These are phyloP conservation scores for Wallacemonas sp. DNA, from an alignment of 208 protist species.

Conservation along the genomic window DNA sequence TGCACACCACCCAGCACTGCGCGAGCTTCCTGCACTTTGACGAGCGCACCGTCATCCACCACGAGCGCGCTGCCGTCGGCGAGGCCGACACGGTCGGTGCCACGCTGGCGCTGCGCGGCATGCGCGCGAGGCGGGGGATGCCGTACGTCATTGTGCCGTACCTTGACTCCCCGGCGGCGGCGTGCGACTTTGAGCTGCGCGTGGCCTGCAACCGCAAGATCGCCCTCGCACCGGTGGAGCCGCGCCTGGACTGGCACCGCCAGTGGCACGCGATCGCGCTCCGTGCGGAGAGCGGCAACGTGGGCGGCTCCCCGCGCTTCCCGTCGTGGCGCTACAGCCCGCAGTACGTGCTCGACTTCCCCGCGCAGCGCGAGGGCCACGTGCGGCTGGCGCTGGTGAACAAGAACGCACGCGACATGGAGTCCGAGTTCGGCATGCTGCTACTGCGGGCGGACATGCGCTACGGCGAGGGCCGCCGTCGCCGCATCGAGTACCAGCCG, in stretches of 20 bases:
- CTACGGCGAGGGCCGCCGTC: constrained; percentile 52
- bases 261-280: constrained; percentile 37
- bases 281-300: constrained; percentile 48
- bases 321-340: constrained; percentile 89
- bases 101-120: constrained; percentile 57
- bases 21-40: constrained; percentile 77
- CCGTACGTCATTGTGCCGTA: constrained; percentile 89
- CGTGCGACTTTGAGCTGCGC: constrained; percentile 52
- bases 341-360: constrained; percentile 75
- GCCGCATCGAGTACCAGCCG: constrained; percentile 47
- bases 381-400: constrained; percentile 38
- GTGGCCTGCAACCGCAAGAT: constrained; percentile 63
- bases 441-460: constrained; percentile 47
- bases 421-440: constrained; percentile 67
- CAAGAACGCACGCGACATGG: constrained; percentile 36
- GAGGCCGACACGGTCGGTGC: constrained; percentile 34
- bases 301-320: constrained; percentile 67
- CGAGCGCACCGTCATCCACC: constrained; percentile 47
- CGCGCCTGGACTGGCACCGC: constrained; percentile 75
- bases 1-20: constrained; percentile 60
- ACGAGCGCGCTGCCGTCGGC: constrained; percentile 11
- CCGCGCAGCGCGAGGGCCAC: constrained; percentile 65
- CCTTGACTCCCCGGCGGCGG: constrained; percentile 23
- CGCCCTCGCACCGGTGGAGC: constrained; percentile 55
- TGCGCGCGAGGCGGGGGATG: constrained; percentile 76